Conservation (phyloP, 2,329 filamentous ascomycete species). For the Colletotrichum sp. region DNA sequence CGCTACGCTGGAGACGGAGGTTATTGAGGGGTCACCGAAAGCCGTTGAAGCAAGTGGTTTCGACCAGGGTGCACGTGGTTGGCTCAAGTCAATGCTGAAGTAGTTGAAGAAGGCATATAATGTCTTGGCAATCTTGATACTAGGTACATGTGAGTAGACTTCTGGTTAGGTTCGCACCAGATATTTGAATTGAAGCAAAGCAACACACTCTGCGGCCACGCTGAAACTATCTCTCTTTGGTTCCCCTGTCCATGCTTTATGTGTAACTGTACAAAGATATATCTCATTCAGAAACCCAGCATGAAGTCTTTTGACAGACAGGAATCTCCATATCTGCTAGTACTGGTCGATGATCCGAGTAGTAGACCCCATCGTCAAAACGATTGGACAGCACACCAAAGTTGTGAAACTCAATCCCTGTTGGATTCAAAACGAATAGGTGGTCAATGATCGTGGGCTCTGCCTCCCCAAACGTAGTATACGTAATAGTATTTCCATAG, state of each 20-base stretch:
- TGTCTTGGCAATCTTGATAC: rapidly evolving
- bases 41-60: background rate
- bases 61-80: background rate
- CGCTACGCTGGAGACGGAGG: background rate
- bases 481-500: slow-evolving; percentile 66
- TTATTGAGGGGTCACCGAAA: background rate
- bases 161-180: background rate
- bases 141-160: background rate
- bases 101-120: background rate
- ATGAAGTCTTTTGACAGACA: background rate
- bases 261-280: background rate
- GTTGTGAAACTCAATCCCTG: slow-evolving; percentile 45
- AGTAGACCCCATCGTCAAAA: slow-evolving; percentile 66
- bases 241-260: background rate
- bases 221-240: background rate
- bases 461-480: slow-evolving; percentile 65
- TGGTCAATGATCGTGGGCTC: slow-evolving; percentile 64
- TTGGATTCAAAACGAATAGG: slow-evolving; percentile 57
- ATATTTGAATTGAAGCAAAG: background rate
- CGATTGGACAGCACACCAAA: slow-evolving; percentile 67
- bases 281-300: background rate
- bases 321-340: slow-evolving; percentile 61
- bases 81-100: background rate
- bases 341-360: slow-evolving; percentile 70
- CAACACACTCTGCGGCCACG: background rate